Evolutionary conservation across 176 grass and related monocot species (phyloP), one percentile per base, ranked within the genome.

Genomic region (Carex littledalei): DNA sequence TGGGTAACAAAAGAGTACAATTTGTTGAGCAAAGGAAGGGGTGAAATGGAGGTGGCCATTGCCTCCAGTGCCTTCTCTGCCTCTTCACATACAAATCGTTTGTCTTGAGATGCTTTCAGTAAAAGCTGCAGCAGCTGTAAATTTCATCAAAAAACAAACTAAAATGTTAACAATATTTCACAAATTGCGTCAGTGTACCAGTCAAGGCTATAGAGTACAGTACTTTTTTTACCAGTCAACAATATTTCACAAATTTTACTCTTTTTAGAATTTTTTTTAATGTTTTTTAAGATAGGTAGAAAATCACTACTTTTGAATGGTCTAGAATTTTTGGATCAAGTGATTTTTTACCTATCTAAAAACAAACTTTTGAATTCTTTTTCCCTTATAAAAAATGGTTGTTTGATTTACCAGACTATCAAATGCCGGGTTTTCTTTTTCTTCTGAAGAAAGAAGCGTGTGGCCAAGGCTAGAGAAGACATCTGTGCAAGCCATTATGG

Each of bases 31-130:
- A 99, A 65, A 0, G 93, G 91, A 0, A 92, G 85, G 11, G 97
- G 93, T 2, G 97, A 86, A 85, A 94, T 88, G 24, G 88, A 94
- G 16, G 88, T 63, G 1, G 93, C 93, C 97, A 99, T 94, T 55
- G 90, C 85, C 50, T 91, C 88, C 15, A 94, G 87, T 74, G 93
- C 85, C 86, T 92, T 99, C 84, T 99, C 93, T 11, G 97, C 97
- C 84, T 99, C 97, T 85, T 99, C 97, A 67, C 84, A 88, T 53
- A 99, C 93, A 87, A 99, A 99, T 76, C 89, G 85, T 81, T 99
- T 99, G 86, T 99, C 97, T 89, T 99, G 97, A 50, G 93, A 99
- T 81, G 93, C 93, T 84, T 99, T 99, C 68, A 99, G 86, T 72
- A 99, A 87, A 66, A 99, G 88, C 88, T 99, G 97, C 13, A 99